Evolutionary conservation across 371 early-diverging fungal genomes (phyloP), one percentile per base, ranked within the genome.

Genomic region (Mucor ambiguus): DNA sequence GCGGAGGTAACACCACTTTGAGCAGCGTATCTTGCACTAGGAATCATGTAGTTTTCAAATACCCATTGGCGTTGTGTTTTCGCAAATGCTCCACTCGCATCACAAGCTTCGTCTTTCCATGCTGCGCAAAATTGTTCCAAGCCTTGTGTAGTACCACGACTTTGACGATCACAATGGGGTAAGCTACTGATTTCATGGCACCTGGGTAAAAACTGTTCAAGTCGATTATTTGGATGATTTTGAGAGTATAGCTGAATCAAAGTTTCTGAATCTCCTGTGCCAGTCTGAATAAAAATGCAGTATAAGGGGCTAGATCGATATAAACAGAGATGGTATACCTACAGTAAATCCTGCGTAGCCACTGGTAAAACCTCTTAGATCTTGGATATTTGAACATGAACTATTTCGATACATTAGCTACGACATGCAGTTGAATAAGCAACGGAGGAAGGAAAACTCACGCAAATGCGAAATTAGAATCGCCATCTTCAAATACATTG

Each of bases 281-380:
- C 83, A 7, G 86, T 81, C 78, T 78, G 61, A 38, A 48, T 11
- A 44, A 14, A 28, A 16, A 33, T 52, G 2, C 29, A 29, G 33
- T 7, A 37, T 58, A 5, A 35, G 33, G 30, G 7, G 11, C 12
- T 2, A 48, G n/a, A 48, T n/a, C 46, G 9, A n/a, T 11, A 48
- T 4, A 48, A 9, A 48, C 33, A 33, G 22, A 16, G 14, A 52
- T 52, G 8, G 24, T 4, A 28, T 28, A 38, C 48, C 35, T 71
- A 75, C 78, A 55, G 85, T 85, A 58, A 86, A 88, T 37, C 85
- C 85, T 20, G 82, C 83, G 61, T 81, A 82, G 7, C 86, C 86
- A 20, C 74, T 69, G 2, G 81, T 81, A 35, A 62, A 81, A 1
- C 81, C 81, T 61, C 81, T 71, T 29, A 61, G 63, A 60, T 81